Evolutionary conservation across 768 basidiomycete species (phyloP), one percentile per base, ranked within the genome.

Genomic region (Rhizopogon vesiculosus): DNA sequence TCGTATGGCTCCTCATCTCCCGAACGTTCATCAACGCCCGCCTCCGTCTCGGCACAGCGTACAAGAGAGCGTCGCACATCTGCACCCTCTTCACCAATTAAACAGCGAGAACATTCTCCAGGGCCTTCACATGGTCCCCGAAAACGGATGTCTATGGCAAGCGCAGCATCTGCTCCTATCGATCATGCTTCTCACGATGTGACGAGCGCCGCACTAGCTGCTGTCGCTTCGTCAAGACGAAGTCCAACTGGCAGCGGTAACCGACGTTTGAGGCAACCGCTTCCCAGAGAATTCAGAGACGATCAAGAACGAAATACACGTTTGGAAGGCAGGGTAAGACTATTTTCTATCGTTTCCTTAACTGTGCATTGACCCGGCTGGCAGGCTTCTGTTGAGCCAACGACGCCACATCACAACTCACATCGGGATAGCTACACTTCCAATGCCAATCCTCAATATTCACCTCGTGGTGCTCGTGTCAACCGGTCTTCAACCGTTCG

Each of bases 161-260:
- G 69, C 50, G 61, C 71, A 6, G 61, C 69, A 16, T 72, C 71
- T 42, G 53, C 56, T 18, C 66, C 69, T 5, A 60, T 62, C 18
- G 55, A 60, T 22, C 65, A 64, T 35, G 62, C 56, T 19, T 60
- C 62, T 18, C 61, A 64, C 16, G 76, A 81, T 61, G 72, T 86
- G 33, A 77, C 79, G 2, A 75, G 77, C 28, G 78, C 83, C 53
- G 85, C 86, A 45, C 66, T 88, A 59, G 83, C 80, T 43, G 81
- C 85, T 35, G 80, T 85, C 42, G 80, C 83, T 5, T 79, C 79
- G 3, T 77, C 82, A 28, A 72, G 84, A 56, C 72, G 76, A 54
- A 83, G 81, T 59, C 80, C 81, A 9, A 73, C 71, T 53, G 65
- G 70, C 61, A 66, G 42, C 44, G 62, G 40, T 18, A 65, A 59